These are phyloP conservation scores for Phanerodontia chrysosporium DNA, from an alignment of 768 basidiomycete genomes.

Conservation along the genomic window DNA sequence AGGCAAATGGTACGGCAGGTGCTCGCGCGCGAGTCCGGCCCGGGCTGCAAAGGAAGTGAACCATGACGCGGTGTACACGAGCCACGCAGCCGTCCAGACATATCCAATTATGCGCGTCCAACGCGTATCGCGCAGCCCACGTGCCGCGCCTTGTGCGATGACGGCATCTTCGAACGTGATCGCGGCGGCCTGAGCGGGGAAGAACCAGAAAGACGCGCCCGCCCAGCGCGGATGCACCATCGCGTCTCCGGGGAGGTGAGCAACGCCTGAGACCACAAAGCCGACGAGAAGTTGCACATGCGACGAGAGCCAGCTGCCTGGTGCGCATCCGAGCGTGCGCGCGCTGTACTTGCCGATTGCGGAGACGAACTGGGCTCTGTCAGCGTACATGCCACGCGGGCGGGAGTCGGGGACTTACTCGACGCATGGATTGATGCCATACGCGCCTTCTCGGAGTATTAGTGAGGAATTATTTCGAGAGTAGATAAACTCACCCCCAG, in stretches of 20 bases:
- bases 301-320: slow-evolving; percentile 15
- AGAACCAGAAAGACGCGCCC: slow-evolving; percentile 8
- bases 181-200: neutral
- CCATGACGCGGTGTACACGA: neutral
- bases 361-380: slow-evolving; percentile 9
- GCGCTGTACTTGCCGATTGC: slow-evolving; percentile 10
- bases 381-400: neutral
- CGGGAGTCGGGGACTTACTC: slow-evolving; percentile 7
- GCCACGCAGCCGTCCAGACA: neutral
- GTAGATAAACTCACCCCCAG: slow-evolving; percentile 16
- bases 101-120: neutral
- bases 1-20: too few species aligned
- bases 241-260: slow-evolving; percentile 15
- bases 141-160: neutral
- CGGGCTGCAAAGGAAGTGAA: neutral
- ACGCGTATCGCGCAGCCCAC: neutral
- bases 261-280: slow-evolving; percentile 16
- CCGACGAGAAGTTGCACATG: slow-evolving; percentile 17
- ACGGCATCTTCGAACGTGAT: neutral
- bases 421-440: slow-evolving; percentile 19
- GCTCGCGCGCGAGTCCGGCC: neutral
- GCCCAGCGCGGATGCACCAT: slow-evolving; percentile 12
- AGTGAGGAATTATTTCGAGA: too few species aligned
- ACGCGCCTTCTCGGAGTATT: slow-evolving; percentile 9
- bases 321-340: slow-evolving; percentile 6